These are phyloP conservation scores for Solanum ossicruentum DNA, from an alignment of 257 asterid genomes.

Conservation along the genomic window DNA sequence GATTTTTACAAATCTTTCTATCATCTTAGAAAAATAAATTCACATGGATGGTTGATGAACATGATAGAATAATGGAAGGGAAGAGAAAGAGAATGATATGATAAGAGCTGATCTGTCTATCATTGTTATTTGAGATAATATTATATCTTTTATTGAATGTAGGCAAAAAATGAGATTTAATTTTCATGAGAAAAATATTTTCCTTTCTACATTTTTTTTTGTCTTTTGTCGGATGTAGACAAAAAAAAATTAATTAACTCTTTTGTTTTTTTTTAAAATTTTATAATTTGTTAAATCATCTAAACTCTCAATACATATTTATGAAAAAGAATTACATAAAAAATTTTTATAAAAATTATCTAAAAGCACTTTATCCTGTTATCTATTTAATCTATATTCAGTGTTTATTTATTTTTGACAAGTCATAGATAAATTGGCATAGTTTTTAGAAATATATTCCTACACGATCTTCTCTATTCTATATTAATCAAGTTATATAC, in stretches of 20 bases:
- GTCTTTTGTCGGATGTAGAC: neutral
- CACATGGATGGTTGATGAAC: neutral
- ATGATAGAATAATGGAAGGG: neutral
- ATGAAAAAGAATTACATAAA: neutral
- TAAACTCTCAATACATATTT: neutral
- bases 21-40: neutral
- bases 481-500: neutral
- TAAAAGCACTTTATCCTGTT: neutral
- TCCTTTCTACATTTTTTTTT: neutral
- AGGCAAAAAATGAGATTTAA: too few relatives aligned
- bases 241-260: neutral
- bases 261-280: neutral
- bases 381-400: neutral
- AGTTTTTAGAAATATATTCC: neutral
- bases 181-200: neutral
- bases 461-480: neutral
- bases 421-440: neutral
- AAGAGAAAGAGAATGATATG: neutral
- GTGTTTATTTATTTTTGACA: neutral
- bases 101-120: neutral
- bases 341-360: neutral
- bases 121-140: neutral
- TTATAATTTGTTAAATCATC: neutral
- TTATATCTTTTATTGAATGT: neutral
- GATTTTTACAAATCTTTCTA: neutral